A percentile compares a stretch with the other conserved stretches of the same genome.
These are phyloP conservation scores for Phytopythium chamaehyphon DNA, from an alignment of 352 stramenopile species.

Conservation along the genomic window DNA sequence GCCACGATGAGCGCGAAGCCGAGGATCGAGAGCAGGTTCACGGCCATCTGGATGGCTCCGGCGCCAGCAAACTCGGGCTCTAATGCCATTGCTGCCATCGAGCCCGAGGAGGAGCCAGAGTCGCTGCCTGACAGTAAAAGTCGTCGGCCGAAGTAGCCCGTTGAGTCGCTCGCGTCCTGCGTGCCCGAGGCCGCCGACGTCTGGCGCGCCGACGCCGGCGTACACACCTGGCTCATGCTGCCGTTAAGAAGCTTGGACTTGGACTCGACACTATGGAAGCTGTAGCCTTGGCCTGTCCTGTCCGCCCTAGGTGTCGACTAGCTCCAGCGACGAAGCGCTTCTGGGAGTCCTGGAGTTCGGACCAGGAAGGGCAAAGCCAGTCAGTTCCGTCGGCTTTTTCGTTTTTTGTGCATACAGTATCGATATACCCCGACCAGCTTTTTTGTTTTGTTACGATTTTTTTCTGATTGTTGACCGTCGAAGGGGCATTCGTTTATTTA, in stretches of 20 bases:
- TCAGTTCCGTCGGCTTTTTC: too few species aligned
- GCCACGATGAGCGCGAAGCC: slow-evolving; percentile 76
- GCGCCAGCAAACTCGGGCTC: slow-evolving; percentile 56
- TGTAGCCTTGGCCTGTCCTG: too few species aligned
- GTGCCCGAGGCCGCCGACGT: slow-evolving; percentile 12
- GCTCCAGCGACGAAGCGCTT: too few species aligned
- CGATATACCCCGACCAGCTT: too few species aligned
- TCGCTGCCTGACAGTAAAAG: slow-evolving; percentile 11
- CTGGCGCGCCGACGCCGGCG: slow-evolving; percentile 11
- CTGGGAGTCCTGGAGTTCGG: too few species aligned
- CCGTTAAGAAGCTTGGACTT: neutral
- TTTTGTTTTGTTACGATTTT: too few species aligned
- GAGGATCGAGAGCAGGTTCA: slow-evolving; percentile 64
- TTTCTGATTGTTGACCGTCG: too few species aligned
- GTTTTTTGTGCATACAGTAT: too few species aligned
- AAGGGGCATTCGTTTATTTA: too few species aligned
- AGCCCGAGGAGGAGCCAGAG: slow-evolving; percentile 7
- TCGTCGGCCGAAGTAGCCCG: slow-evolving; percentile 24
- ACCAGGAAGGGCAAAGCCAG: too few species aligned
- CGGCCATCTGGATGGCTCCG: slow-evolving; percentile 45
- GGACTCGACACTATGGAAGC: too few species aligned
- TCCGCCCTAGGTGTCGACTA: too few species aligned
- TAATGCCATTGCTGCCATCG: slow-evolving; percentile 15
- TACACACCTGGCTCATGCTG: slow-evolving; percentile 16
- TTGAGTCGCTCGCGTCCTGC: slow-evolving; percentile 16